Conservation (phyloP, 352 stramenopile species). For the Pythium pectinolyticum region DNA sequence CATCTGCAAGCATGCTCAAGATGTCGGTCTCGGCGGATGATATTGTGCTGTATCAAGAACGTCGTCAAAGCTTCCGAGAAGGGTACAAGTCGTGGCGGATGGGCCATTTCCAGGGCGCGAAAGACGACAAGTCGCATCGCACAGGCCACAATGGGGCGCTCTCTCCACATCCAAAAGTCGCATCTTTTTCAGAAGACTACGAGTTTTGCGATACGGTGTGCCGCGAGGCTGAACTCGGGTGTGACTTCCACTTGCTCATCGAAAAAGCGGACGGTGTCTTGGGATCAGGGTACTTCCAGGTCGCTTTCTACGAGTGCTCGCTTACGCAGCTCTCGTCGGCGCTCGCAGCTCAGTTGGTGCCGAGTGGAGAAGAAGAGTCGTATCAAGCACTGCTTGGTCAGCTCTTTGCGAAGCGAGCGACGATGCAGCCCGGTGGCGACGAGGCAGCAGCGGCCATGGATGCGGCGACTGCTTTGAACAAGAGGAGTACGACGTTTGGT, state of each 20-base stretch:
- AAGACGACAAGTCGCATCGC: slow-evolving; percentile 67
- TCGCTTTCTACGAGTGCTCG: slow-evolving; percentile 87
- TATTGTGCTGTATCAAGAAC: slow-evolving; percentile 84
- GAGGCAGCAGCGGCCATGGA: not conserved
- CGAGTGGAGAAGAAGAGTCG: slow-evolving; percentile 23
- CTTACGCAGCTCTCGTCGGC: slow-evolving; percentile 53
- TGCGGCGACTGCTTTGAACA: slow-evolving; percentile 1
- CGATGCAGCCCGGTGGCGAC: not conserved
- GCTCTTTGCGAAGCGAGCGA: slow-evolving; percentile 8
- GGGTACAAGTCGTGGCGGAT: slow-evolving; percentile 87
- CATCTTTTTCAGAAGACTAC: slow-evolving; percentile 68
- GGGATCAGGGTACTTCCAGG: slow-evolving; percentile 81
- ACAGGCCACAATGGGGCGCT: slow-evolving; percentile 44
- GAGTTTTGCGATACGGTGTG: slow-evolving; percentile 78
- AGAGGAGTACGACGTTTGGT: slow-evolving; percentile 6
- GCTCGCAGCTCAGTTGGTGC: slow-evolving; percentile 30
- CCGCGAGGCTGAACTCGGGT: slow-evolving; percentile 49
- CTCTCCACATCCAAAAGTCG: slow-evolving; percentile 29
- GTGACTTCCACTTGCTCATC: slow-evolving; percentile 81
- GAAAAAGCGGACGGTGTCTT: slow-evolving; percentile 46
- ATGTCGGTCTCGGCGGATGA: slow-evolving; percentile 83
- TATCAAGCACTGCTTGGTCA: slow-evolving; percentile 11
- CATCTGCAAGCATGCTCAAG: slow-evolving; percentile 28
- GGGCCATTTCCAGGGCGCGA: slow-evolving; percentile 70
- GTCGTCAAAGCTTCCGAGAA: slow-evolving; percentile 74